phyloP scores from a whole-genome alignment of 1,139 yeast species.

The Kodamaea alishanica region DNA sequence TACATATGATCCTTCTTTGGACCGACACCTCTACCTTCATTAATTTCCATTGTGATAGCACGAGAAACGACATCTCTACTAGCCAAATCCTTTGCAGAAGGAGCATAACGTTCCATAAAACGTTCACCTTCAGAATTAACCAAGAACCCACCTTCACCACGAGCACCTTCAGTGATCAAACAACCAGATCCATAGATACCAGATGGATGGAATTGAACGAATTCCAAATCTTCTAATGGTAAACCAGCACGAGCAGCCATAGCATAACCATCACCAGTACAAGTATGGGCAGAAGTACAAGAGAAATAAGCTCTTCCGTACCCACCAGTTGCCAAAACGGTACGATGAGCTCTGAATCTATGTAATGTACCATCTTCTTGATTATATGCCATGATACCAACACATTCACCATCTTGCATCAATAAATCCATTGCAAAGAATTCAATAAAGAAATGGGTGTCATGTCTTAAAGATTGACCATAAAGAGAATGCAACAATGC shows the following conservation, averaged over 20 bases:
- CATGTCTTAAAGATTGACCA: slow-evolving; percentile 92
- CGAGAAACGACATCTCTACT: slow-evolving; percentile 97
- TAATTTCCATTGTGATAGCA: slow-evolving; percentile 95
- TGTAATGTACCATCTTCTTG: slow-evolving; percentile 97
- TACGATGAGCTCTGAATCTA: slow-evolving; percentile 92
- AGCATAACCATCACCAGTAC: slow-evolving; percentile 98
- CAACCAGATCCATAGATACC: slow-evolving; percentile 99
- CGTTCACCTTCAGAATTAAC: slow-evolving; percentile 96
- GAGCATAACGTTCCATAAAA: slow-evolving; percentile 98
- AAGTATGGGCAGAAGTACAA: slow-evolving; percentile 97
- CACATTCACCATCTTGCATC: slow-evolving; percentile 93
- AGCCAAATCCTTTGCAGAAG: slow-evolving; percentile 95
- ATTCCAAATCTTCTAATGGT: slow-evolving; percentile 93
- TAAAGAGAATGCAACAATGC: slow-evolving; percentile 90
- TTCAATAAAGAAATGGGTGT: slow-evolving; percentile 95
- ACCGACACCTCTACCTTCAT: slow-evolving; percentile 98
- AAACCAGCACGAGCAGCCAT: slow-evolving; percentile 97
- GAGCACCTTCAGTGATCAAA: slow-evolving; percentile 95
- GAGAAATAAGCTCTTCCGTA: slow-evolving; percentile 97
- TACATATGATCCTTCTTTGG: slow-evolving; percentile 88
- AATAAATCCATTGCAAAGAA: slow-evolving; percentile 90
- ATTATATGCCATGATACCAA: slow-evolving; percentile 94
- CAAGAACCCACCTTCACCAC: slow-evolving; percentile 98
- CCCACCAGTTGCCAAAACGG: slow-evolving; percentile 96
- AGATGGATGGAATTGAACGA: slow-evolving; percentile 97